Evolutionary conservation across 441 rosid genomes (phyloP).

Genomic region (Lagerstroemia fauriei): DNA sequence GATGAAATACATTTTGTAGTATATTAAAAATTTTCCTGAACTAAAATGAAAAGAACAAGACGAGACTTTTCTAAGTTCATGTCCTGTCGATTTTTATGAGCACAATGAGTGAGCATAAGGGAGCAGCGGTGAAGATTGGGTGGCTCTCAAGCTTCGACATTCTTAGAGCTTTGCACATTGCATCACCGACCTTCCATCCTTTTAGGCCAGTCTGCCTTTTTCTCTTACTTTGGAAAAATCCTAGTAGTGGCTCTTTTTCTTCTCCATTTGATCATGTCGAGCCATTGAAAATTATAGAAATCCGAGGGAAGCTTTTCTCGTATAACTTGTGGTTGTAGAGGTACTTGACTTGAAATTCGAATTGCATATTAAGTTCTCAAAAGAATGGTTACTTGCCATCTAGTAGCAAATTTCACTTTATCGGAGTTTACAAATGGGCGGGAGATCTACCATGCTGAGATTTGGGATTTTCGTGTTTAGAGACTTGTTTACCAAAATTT

Average conservation of each 20-base stretch:
- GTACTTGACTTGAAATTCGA: background rate
- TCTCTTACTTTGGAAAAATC: background rate
- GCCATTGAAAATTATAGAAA: background rate
- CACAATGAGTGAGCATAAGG: background rate
- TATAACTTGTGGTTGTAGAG: background rate
- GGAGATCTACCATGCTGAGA: background rate
- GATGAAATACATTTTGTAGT: background rate
- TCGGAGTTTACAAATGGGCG: background rate
- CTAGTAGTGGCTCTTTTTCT: background rate
- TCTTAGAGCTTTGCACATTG: background rate
- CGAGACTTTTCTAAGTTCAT: too few species aligned
- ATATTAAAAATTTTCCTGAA: background rate
- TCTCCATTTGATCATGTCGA: background rate
- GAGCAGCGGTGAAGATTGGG: background rate
- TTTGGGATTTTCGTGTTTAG: background rate
- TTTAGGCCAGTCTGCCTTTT: background rate
- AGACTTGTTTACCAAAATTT: background rate
- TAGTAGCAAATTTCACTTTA: background rate
- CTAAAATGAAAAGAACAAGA: background rate
- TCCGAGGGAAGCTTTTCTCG: background rate
- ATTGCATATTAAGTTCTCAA: background rate
- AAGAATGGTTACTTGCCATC: too few species aligned
- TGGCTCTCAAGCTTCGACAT: background rate
- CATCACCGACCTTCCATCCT: background rate
- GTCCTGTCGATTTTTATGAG: background rate